A percentile compares a stretch with the other conserved stretches of the same genome.
Conservation (phyloP, 768 basidiomycete species). For the Tubosaeta sp. region DNA sequence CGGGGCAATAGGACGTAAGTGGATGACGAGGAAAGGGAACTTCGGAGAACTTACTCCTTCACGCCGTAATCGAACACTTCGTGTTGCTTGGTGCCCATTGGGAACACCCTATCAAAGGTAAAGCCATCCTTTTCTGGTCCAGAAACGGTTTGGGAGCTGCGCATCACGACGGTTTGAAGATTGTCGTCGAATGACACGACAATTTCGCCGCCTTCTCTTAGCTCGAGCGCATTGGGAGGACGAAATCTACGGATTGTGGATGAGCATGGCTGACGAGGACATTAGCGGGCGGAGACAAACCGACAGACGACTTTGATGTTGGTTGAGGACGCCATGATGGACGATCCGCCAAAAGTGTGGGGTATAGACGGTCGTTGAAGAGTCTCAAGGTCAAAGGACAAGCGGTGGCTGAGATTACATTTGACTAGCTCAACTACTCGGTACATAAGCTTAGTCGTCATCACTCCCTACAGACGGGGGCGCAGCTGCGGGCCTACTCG, state of each 20-base stretch:
- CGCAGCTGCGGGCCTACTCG: constrained; percentile 40
- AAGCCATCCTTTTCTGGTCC: constrained; percentile 97
- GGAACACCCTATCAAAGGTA: constrained; percentile 95
- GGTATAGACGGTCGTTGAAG: constrained; percentile 16
- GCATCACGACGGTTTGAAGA: constrained; percentile 78
- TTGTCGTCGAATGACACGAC: constrained; percentile 88
- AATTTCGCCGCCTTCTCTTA: constrained; percentile 82
- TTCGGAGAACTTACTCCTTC: constrained; percentile 67
- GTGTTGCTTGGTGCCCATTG: constrained; percentile 82
- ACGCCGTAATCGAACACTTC: constrained; percentile 99
- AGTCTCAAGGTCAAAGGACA: constrained; percentile 19
- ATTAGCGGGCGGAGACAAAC: constrained; percentile 46
- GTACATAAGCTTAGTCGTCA: constrained; percentile 40
- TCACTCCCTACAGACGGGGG: constrained; percentile 40
- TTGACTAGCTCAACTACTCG: neutral
- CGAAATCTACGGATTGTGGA: constrained; percentile 63
- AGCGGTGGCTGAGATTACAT: constrained; percentile 27
- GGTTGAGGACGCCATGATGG: constrained; percentile 67
- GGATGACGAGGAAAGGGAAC: constrained; percentile 6
- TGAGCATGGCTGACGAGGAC: constrained; percentile 6
- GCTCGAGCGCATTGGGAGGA: constrained; percentile 89
- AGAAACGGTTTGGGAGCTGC: constrained; percentile 58
- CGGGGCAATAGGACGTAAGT: constrained; percentile 14
- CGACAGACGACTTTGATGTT: constrained; percentile 99
- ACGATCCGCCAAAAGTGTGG: constrained; percentile 23